Evolutionary conservation across 495 filamentous ascomycete genomes (phyloP).

Genomic region (Xylaria intraflava): DNA sequence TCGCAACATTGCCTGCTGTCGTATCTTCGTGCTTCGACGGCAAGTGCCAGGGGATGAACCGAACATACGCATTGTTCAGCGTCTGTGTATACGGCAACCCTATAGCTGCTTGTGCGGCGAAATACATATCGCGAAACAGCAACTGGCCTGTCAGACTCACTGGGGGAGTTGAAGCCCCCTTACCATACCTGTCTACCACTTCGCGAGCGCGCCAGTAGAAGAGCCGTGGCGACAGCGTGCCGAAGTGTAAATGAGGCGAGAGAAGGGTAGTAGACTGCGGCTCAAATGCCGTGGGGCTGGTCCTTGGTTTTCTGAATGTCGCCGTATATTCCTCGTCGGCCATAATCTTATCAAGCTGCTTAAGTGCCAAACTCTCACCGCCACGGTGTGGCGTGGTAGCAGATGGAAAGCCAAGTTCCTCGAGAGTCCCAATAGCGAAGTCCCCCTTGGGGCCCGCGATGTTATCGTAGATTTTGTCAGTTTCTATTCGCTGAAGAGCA

Average conservation of each 20-base stretch:
- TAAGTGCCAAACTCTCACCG: slow-evolving; percentile 55
- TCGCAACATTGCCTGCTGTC: slow-evolving; percentile 23
- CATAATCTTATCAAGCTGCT: slow-evolving; percentile 44
- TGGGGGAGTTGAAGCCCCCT: slow-evolving; percentile 46
- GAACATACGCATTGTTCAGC: slow-evolving; percentile 49
- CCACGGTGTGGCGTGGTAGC: slow-evolving; percentile 56
- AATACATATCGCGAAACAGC: slow-evolving; percentile 72
- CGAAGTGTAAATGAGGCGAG: slow-evolving; percentile 67
- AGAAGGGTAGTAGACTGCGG: slow-evolving; percentile 63
- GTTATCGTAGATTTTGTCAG: slow-evolving; percentile 47
- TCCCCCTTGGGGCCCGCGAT: slow-evolving; percentile 56
- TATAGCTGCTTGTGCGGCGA: slow-evolving; percentile 59
- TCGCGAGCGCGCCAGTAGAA: slow-evolving; percentile 63
- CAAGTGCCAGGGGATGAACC: slow-evolving; percentile 67
- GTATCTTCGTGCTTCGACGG: slow-evolving; percentile 44
- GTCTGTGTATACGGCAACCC: slow-evolving; percentile 53
- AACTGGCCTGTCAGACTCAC: slow-evolving; percentile 61
- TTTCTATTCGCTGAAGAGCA: slow-evolving; percentile 33
- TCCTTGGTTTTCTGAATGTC: slow-evolving; percentile 63
- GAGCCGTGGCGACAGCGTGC: slow-evolving; percentile 52
- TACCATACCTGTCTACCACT: slow-evolving; percentile 43
- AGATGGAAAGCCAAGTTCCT: slow-evolving; percentile 54
- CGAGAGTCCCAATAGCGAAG: slow-evolving; percentile 54
- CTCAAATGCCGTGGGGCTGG: slow-evolving; percentile 60
- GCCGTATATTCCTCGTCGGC: slow-evolving; percentile 55